Evolutionary conservation across 768 basidiomycete genomes (phyloP).

Genomic region (Termitomyces sp.): DNA sequence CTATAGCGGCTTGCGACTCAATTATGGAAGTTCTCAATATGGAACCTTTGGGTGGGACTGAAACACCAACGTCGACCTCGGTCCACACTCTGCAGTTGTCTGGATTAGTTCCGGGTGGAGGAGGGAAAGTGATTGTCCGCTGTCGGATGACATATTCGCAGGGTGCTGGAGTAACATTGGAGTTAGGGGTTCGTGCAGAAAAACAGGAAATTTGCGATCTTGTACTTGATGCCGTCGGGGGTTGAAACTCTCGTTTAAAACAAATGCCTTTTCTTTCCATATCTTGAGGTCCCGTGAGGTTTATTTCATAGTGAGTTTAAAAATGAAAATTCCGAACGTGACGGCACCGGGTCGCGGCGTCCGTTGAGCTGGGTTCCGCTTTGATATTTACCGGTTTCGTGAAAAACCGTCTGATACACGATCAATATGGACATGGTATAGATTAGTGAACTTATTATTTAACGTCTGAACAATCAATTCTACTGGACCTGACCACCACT

Average conservation of each 20-base stretch:
- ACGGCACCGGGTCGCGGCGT: not conserved
- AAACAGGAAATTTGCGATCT: slow-evolving; percentile 81
- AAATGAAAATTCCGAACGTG: not conserved
- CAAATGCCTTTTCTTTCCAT: not conserved
- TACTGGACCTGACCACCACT: slow-evolving; percentile 5
- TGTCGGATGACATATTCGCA: slow-evolving; percentile 93
- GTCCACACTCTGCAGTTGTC: slow-evolving; percentile 94
- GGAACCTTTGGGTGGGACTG: slow-evolving; percentile 92
- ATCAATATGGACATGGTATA: not conserved
- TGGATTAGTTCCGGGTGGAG: slow-evolving; percentile 85
- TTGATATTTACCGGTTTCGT: slow-evolving; percentile 14
- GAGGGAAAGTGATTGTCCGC: slow-evolving; percentile 92
- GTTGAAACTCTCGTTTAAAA: slow-evolving; percentile 26
- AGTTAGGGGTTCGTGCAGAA: slow-evolving; percentile 88
- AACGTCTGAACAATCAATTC: not conserved
- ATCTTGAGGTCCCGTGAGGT: no score
- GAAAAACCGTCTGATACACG: slow-evolving; percentile 25
- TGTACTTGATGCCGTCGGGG: slow-evolving; percentile 85
- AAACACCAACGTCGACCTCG: slow-evolving; percentile 71
- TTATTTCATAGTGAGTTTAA: no score
- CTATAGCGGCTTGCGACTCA: slow-evolving; percentile 88
- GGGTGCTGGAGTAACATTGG: slow-evolving; percentile 89
- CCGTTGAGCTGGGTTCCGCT: slow-evolving; percentile 5
- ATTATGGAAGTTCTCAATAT: slow-evolving; percentile 95
- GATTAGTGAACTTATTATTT: not conserved